These are phyloP conservation scores for Skeletonema costatum DNA, from an alignment of 108 stramenopile species.

Conservation along the genomic window DNA sequence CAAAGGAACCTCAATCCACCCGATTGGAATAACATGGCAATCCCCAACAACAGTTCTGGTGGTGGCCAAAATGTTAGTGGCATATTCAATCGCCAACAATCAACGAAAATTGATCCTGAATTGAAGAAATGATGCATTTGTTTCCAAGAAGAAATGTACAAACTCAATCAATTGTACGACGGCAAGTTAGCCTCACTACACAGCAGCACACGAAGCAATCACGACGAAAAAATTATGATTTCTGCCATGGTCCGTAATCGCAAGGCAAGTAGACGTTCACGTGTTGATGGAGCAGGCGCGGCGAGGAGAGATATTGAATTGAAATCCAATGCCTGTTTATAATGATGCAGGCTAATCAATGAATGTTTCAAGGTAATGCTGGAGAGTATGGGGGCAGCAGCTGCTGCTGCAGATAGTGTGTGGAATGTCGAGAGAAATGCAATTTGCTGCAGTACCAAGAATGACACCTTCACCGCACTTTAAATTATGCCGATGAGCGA, in stretches of 20 bases:
- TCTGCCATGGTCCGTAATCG: slow-evolving; percentile 75
- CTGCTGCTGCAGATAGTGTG: neutral
- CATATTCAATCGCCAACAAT: slow-evolving; percentile 49
- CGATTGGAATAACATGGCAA: slow-evolving; percentile 9
- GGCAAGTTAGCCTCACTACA: slow-evolving; percentile 64
- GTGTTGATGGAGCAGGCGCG: slow-evolving; percentile 80
- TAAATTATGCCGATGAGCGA: neutral
- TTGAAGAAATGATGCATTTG: slow-evolving; percentile 59
- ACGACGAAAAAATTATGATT: slow-evolving; percentile 80
- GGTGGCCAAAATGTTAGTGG: slow-evolving; percentile 16
- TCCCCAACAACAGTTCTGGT: neutral
- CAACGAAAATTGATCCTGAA: slow-evolving; percentile 64
- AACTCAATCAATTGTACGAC: slow-evolving; percentile 73
- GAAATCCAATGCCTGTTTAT: slow-evolving; percentile 34
- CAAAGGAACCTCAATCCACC: neutral
- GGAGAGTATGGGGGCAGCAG: neutral
- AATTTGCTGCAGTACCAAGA: neutral
- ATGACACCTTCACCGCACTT: neutral
- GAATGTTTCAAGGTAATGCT: slow-evolving; percentile 28
- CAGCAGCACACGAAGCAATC: slow-evolving; percentile 80
- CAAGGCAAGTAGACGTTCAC: slow-evolving; percentile 74
- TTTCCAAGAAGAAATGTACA: slow-evolving; percentile 71
- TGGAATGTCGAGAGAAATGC: neutral
- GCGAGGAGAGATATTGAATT: slow-evolving; percentile 52
- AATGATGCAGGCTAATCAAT: slow-evolving; percentile 33